Evolutionary conservation across 805 yeast species (phyloP).

Genomic region (Priceomyces haplophilus): DNA sequence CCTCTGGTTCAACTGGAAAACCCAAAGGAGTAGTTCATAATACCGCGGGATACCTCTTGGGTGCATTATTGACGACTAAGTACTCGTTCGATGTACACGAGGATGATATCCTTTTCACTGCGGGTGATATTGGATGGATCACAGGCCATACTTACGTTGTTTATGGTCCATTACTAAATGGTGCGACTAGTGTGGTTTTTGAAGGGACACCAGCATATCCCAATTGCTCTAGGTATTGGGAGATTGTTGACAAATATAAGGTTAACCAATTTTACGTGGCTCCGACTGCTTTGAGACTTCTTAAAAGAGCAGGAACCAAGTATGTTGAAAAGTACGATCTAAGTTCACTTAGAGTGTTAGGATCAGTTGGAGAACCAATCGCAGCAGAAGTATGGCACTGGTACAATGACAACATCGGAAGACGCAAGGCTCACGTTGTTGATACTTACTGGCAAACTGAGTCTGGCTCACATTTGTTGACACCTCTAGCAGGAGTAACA

Average conservation of each 20-base stretch:
- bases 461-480: conserved; percentile 91
- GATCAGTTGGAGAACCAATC: conserved; percentile 98
- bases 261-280: conserved; percentile 98
- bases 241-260: conserved; percentile 84
- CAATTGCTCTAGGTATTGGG: conserved; percentile 93
- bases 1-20: conserved; percentile 97
- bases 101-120: conserved; percentile 87
- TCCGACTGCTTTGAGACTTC: conserved; percentile 93
- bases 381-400: conserved; percentile 98
- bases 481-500: conserved; percentile 91
- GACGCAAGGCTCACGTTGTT: conserved; percentile 81
- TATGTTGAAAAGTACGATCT: conserved; percentile 79
- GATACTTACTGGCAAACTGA: conserved; percentile 99
- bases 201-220: conserved; percentile 99
- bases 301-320: conserved; percentile 83
- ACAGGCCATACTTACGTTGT: conserved; percentile 96
- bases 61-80: conserved; percentile 87
- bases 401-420: conserved; percentile 92
- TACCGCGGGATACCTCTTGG: conserved; percentile 91
- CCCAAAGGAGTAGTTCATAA: conserved; percentile 97
- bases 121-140: conserved; percentile 99
- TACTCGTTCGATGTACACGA: conserved; percentile 91
- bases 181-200: conserved; percentile 89
- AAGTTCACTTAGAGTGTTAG: conserved; percentile 83
- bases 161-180: conserved; percentile 84